Evolutionary conservation across 441 rosid genomes (phyloP).

Genomic region (Rhodomyrtus psidioides): DNA sequence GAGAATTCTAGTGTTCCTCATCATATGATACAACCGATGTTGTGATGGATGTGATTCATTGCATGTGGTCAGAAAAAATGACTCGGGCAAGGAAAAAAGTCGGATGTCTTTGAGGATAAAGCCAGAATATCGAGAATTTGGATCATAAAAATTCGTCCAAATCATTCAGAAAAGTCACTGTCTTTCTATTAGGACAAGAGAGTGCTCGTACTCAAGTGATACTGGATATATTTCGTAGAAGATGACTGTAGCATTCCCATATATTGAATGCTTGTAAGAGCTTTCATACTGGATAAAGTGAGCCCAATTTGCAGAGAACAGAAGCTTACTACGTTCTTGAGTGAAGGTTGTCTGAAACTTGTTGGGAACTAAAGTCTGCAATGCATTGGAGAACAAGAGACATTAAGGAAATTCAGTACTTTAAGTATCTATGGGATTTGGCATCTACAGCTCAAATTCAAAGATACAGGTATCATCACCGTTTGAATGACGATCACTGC

Average conservation of each 20-base stretch:
- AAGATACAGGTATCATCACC: not conserved
- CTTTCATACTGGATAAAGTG: not conserved
- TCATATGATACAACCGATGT: not conserved
- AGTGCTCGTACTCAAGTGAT: not conserved
- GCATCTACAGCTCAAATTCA: not conserved
- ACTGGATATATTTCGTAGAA: not conserved
- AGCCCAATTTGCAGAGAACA: not conserved
- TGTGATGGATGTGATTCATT: not conserved
- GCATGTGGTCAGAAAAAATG: not conserved
- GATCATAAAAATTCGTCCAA: not conserved
- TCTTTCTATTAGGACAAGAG: not conserved
- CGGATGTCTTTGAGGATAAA: not conserved
- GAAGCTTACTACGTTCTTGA: not conserved
- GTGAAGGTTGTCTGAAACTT: not conserved
- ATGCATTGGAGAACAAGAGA: not conserved
- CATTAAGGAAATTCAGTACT: not conserved
- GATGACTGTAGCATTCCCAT: not conserved
- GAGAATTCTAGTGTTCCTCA: not conserved
- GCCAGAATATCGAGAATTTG: not conserved
- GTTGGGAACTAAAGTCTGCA: not conserved
- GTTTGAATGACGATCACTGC: not conserved
- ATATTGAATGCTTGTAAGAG: not conserved
- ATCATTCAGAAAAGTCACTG: not conserved
- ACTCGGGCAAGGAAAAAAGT: not conserved
- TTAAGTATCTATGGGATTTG: not conserved